Base-by-base conservation (phyloP, 306 rosid genomes). In the Acmispon strigosus region DNA sequence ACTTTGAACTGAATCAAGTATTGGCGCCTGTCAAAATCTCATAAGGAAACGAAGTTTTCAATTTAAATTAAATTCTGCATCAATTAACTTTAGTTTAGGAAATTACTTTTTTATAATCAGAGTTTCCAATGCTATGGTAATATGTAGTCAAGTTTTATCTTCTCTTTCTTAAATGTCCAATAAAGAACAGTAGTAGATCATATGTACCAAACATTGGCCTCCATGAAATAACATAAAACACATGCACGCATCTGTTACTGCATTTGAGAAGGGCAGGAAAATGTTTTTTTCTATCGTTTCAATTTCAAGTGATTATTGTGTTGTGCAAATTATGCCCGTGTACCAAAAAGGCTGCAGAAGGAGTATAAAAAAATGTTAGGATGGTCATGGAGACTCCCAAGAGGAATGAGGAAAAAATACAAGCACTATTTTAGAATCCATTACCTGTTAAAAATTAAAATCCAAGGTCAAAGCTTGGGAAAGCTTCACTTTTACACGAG, bases 401-500 rank as follows among this genome's bases (percentile, higher is more conserved):
- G 39, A 37, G 15, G 10, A 63, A 17, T 6, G 36, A 71, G 62
- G 41, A 66, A 7, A 52, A 44, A 44, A 48, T 29, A 24, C 10
- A 62, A 18, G 12, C 54, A 27, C 42, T 49, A 15, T 18, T 59
- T 58, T 12, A 70, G n/a, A 66, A 70, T 41, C 57, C 68, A 69
- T 69, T 74, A 69, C 78, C 63, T 51, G 65, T 78, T 81, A 87
- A 80, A 94, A 84, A 62, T 78, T 81, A 87, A 80, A 94, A 84
- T 76, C 92, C 96, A 16, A 94, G 94, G 77, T 87, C 90, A 70
- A 94, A 93, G 76, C 84, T 90, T 13, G 94, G 97, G 69, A 64
- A 64, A 20, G 50, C 18, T 62, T 85, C 76, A 34, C 37, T 67
- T 64, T 83, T 39, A 67, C 65, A 16, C 39, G 75, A 70, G 24